phyloP scores from a whole-genome alignment of 1,284 basidiomycete genomes.

The Melampsora larici-populina region DNA sequence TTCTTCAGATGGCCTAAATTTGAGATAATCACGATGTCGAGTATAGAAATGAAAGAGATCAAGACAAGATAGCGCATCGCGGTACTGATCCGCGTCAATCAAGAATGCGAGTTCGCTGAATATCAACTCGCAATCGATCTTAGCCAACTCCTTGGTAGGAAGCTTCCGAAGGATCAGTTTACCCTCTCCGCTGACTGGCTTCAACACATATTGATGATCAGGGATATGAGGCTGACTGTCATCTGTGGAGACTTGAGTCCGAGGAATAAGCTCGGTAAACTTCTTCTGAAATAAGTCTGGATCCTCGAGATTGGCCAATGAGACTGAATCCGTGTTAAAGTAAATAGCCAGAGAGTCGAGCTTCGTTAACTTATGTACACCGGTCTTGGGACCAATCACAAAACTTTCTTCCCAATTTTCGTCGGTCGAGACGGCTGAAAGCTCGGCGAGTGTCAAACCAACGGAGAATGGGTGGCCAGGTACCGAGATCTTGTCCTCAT shows the following conservation, averaged over 20 bases:
- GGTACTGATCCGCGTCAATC: slow-evolving; percentile 91
- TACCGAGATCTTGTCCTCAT: slow-evolving; percentile 90
- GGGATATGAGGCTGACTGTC: slow-evolving; percentile 48
- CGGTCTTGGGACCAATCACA: slow-evolving; percentile 81
- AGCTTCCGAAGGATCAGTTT: slow-evolving; percentile 79
- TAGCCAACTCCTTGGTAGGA: slow-evolving; percentile 69
- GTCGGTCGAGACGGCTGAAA: slow-evolving; percentile 90
- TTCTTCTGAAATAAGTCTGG: slow-evolving; percentile 62
- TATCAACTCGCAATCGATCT: slow-evolving; percentile 80
- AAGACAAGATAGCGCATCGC: slow-evolving; percentile 84
- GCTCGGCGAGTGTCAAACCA: slow-evolving; percentile 85
- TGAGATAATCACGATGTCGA: slow-evolving; percentile 83
- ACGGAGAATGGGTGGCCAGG: slow-evolving; percentile 95
- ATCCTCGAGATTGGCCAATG: slow-evolving; percentile 64
- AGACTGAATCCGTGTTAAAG: slow-evolving; percentile 88
- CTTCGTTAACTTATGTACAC: slow-evolving; percentile 90
- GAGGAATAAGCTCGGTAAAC: slow-evolving; percentile 67
- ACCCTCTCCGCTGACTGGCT: slow-evolving; percentile 93
- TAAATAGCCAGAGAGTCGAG: slow-evolving; percentile 86
- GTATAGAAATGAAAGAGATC: slow-evolving; percentile 98
- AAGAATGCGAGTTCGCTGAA: slow-evolving; percentile 94
- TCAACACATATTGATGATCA: slow-evolving; percentile 89
- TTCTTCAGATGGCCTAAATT: slow-evolving; percentile 61
- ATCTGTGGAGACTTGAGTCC: slow-evolving; percentile 46
- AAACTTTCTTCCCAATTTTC: slow-evolving; percentile 89